A percentile compares a stretch with the other conserved stretches of the same genome.
Evolutionary conservation across 805 yeast species (phyloP).

Genomic region (Wickerhamomyces canadensis): DNA sequence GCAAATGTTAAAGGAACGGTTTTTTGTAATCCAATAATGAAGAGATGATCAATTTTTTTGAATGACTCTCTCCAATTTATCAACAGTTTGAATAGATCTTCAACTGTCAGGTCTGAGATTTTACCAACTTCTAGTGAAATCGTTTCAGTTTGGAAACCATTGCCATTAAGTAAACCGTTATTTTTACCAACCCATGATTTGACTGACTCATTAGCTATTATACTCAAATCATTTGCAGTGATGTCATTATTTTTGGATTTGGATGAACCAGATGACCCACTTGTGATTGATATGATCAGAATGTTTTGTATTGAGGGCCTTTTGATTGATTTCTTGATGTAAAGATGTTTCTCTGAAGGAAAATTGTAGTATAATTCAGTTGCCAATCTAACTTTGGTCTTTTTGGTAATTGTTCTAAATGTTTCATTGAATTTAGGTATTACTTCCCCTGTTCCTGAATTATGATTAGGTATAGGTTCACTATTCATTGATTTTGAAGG

Average conservation of each 20-base stretch:
- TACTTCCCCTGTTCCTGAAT: slow-evolving; percentile 4
- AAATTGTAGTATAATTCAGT: slow-evolving; percentile 32
- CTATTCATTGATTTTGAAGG: no score
- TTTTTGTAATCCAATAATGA: slow-evolving; percentile 47
- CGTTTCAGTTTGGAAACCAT: slow-evolving; percentile 16
- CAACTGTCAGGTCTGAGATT: slow-evolving; percentile 27
- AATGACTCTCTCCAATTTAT: slow-evolving; percentile 44
- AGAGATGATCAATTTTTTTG: slow-evolving; percentile 41
- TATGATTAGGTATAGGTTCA: not conserved
- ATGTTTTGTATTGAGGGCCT: slow-evolving; percentile 20
- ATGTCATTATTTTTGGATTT: slow-evolving; percentile 14
- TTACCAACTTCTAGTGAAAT: slow-evolving; percentile 32
- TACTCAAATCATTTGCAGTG: slow-evolving; percentile 18
- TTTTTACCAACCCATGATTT: slow-evolving; percentile 20
- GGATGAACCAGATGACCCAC: no score
- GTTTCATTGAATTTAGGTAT: slow-evolving; percentile 18
- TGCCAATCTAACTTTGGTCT: slow-evolving; percentile 30
- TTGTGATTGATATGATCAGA: slow-evolving; percentile 28
- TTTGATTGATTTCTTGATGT: slow-evolving; percentile 23
- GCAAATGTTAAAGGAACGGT: slow-evolving; percentile 46
- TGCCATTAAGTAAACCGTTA: not conserved
- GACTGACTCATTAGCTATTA: slow-evolving; percentile 23
- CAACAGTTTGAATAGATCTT: slow-evolving; percentile 39
- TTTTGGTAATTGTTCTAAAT: slow-evolving; percentile 27
- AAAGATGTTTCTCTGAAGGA: slow-evolving; percentile 31